phyloP scores from a whole-genome alignment of 1,139 yeast species.

The Pneumocystis oryctolagi region DNA sequence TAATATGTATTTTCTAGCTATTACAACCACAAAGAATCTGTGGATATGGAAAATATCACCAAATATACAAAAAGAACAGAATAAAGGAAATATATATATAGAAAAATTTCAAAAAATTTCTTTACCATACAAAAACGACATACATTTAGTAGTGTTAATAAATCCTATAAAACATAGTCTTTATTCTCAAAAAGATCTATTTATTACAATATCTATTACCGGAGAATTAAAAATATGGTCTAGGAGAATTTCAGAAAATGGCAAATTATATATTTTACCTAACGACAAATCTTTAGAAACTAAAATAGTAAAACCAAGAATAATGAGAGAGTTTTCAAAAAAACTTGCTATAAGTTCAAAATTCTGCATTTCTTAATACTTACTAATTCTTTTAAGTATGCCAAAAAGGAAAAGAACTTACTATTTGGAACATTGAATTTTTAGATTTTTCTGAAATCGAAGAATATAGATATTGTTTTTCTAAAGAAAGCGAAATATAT shows the following conservation, averaged over 20 bases:
- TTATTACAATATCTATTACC: not conserved
- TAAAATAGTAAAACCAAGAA: conserved; percentile 5
- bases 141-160: not conserved
- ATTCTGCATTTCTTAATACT: not conserved
- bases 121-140: not conserved
- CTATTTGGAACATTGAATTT: conserved; percentile 58
- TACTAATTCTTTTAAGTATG: not conserved
- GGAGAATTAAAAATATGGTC: not conserved
- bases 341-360: conserved; percentile 15
- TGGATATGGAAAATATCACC: not conserved
- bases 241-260: not conserved
- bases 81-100: not conserved
- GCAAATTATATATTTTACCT: not conserved
- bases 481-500: conserved; percentile 29
- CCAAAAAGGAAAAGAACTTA: conserved; percentile 30
- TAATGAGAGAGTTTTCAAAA: conserved; percentile 23
- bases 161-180: not conserved
- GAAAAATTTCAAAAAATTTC: not conserved
- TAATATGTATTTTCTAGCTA: not conserved
- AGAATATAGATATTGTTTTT: conserved; percentile 41
- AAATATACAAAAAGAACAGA: not conserved
- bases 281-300: conserved; percentile 3
- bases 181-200: not conserved
- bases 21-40: not conserved
- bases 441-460: conserved; percentile 8